Conservation (phyloP, 2,329 filamentous ascomycete genomes). For the Phyllosticta citriasiana region DNA sequence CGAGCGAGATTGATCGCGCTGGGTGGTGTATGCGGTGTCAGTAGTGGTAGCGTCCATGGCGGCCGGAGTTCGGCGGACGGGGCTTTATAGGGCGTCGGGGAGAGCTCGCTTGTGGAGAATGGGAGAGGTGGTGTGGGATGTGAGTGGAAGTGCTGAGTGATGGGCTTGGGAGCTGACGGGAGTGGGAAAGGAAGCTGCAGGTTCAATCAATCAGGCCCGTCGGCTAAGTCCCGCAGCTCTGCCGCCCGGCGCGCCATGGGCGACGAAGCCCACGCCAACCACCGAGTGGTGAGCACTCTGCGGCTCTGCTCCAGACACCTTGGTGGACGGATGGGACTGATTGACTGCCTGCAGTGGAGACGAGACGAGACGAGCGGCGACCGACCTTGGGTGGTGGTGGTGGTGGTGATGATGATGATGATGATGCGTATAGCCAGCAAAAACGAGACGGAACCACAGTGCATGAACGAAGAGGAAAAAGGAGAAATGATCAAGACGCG, state of each 20-base stretch:
- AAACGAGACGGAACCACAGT: no score
- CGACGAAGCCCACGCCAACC: slow-evolving; percentile 4
- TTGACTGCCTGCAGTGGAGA: no score
- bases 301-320: not conserved
- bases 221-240: slow-evolving; percentile 10
- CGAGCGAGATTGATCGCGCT: slow-evolving; percentile 79
- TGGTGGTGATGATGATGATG: no score
- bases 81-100: slow-evolving; percentile 6
- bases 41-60: slow-evolving; percentile 8
- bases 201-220: slow-evolving; percentile 8
- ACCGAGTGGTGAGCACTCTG: not conserved
- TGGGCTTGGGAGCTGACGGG: not conserved
- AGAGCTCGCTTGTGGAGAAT: slow-evolving; percentile 3
- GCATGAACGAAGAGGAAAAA: no score
- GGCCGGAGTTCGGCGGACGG: slow-evolving; percentile 1
- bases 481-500: not conserved
- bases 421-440: no score
- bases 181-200: slow-evolving; percentile 8
- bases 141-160: slow-evolving; percentile 1
- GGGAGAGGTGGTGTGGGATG: slow-evolving; percentile 4
- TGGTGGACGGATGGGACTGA: not conserved
- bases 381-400: no score
- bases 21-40: slow-evolving; percentile 16
- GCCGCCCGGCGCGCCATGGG: slow-evolving; percentile 6
- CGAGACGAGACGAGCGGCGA: no score